These are phyloP conservation scores for Arbutus unedo DNA, from an alignment of 148 eudicot species.

Conservation along the genomic window DNA sequence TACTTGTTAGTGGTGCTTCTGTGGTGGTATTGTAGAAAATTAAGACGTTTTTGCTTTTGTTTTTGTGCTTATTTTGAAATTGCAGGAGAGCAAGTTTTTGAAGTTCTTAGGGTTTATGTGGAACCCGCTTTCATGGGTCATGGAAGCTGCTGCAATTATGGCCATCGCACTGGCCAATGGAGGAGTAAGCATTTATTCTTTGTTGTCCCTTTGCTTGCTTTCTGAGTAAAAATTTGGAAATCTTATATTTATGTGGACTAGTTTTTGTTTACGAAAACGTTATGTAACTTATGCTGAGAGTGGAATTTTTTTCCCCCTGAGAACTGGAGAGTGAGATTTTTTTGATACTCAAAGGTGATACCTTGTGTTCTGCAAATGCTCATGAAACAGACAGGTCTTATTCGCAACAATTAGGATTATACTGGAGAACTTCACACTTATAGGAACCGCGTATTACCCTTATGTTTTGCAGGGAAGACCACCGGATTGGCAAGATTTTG, in stretches of 20 bases:
- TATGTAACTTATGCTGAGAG: background rate
- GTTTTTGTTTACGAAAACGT: background rate
- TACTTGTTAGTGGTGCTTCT: background rate
- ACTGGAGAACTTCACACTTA: background rate
- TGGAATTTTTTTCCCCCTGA: background rate
- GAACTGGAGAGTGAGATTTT: background rate
- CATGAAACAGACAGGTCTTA: background rate
- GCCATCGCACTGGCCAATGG: conserved; percentile 33
- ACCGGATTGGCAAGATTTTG: conserved; percentile 41
- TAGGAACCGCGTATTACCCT: background rate
- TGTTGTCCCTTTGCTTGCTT: background rate
- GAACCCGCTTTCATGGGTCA: conserved; percentile 49
- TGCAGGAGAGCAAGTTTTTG: conserved; percentile 36
- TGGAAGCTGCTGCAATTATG: conserved; percentile 45
- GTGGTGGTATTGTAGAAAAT: background rate
- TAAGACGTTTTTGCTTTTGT: background rate
- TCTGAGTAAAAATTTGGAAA: background rate
- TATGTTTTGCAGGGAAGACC: conserved; percentile 19
- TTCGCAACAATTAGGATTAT: background rate
- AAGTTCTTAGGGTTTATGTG: conserved; percentile 48
- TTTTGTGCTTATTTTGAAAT: background rate
- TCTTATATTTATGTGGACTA: background rate
- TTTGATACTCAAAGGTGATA: background rate
- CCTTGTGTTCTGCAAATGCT: background rate
- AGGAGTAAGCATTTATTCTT: conserved; percentile 12